Evolutionary conservation across 2,329 filamentous ascomycete genomes (phyloP), one percentile per base, ranked within the genome.

Genomic region (Sclerotinia glacialis): DNA sequence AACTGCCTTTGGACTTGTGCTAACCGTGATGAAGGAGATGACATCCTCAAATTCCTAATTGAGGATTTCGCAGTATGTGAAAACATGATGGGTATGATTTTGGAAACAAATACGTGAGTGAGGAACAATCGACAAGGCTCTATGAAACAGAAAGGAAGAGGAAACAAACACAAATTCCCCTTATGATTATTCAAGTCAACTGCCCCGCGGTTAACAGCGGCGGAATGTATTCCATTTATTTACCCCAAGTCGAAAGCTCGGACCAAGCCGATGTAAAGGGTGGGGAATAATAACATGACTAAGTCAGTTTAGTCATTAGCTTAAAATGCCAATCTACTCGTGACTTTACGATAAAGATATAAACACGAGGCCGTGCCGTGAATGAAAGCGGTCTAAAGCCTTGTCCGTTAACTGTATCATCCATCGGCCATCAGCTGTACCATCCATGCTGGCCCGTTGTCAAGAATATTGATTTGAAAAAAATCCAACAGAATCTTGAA

Each of bases 1-100:
- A 89, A 85, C 67, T 83, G 79, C 66, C 83, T 77, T 58, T 80
- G 79, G 63, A 81, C 73, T 71, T 81, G 81, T 26, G 78, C 75
- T 54, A 83, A 75, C 72, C 82, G 78, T 72, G 74, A 68, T 31
- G 67, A 37, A 5, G 65, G 46, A 46, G 73, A 62, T 11, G 70
- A 58, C 44, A 66, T 72, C 53, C 69, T 69, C 12, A 71, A 64
- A 37, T 66, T 72, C 55, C 68, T 68, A 9, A 71, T 60, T 50
- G 72, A 69, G 61, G 70, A 71, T 67, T 71, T 74, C 66, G 71
- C 71, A 46, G 72, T 68, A 67, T 69, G 67, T 61, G 72, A 63
- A 71, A 74, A 75, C 74, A 78, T 78, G 71, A 69, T 75, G 40
- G 50, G 5, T 31, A 56, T n/a, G 11, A n/a, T 21, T 62, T 18